These are phyloP conservation scores for Oenanthe javanica DNA, from an alignment of 140 eudicot species.

Conservation along the genomic window DNA sequence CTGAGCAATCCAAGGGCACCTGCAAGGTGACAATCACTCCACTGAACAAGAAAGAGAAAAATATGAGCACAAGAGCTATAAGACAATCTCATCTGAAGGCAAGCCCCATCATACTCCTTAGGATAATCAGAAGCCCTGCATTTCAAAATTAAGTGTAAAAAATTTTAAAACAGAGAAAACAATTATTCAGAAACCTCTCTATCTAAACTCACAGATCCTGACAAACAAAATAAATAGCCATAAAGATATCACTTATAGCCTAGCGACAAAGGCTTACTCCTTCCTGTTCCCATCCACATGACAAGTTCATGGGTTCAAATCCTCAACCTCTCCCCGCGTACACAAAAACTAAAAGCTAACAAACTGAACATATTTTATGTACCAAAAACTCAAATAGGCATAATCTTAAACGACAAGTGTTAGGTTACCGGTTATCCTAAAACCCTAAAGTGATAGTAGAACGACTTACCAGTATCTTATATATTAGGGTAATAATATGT, in stretches of 20 bases:
- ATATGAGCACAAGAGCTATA: slow-evolving; percentile 80
- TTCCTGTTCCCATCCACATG: not conserved
- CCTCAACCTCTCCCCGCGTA: too few relatives aligned
- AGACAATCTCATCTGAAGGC: slow-evolving; percentile 86
- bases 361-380: too few relatives aligned
- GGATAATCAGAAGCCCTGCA: slow-evolving; percentile 85
- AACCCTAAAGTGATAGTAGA: too few relatives aligned
- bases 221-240: not conserved
- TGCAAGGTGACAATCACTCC: slow-evolving; percentile 83
- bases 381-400: too few relatives aligned
- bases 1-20: slow-evolving; percentile 89
- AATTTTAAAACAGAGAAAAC: not conserved
- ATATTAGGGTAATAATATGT: too few relatives aligned
- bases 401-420: too few relatives aligned
- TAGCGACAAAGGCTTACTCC: not conserved
- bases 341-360: too few relatives aligned
- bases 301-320: not conserved
- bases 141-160: not conserved
- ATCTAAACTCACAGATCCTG: not conserved
- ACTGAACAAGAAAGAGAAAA: slow-evolving; percentile 75
- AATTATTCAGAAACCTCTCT: not conserved
- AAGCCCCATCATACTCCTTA: slow-evolving; percentile 76
- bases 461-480: too few relatives aligned
- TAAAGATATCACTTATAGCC: not conserved
- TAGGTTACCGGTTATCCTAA: too few relatives aligned